Conservation (phyloP, 129 eudicot species). For the Scalesia atractyloides region DNA sequence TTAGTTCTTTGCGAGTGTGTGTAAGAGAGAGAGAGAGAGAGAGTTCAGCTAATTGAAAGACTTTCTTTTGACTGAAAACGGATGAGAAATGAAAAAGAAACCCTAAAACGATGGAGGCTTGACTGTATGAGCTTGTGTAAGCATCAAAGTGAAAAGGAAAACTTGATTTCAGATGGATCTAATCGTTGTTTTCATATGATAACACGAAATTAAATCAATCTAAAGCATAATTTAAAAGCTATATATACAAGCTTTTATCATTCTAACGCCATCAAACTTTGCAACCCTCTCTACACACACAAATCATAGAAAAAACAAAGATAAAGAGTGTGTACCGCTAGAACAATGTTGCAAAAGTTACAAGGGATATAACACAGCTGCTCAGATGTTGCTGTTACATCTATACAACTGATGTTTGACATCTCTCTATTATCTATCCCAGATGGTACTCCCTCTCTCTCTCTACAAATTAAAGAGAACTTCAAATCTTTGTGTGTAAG, state of each 20-base stretch:
- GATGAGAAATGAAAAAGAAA: slow-evolving; percentile 40
- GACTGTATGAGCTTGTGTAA: slow-evolving; percentile 35
- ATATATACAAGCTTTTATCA: slow-evolving; percentile 7
- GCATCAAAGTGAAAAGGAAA: slow-evolving; percentile 15
- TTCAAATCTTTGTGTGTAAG: slow-evolving; percentile 19
- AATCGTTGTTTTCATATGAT: slow-evolving; percentile 21
- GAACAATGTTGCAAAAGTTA: slow-evolving; percentile 97
- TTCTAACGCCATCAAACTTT: slow-evolving; percentile 8
- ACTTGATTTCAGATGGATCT: slow-evolving; percentile 13
- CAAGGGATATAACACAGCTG: slow-evolving; percentile 96
- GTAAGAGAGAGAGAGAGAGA: neutral
- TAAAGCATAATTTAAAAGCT: neutral
- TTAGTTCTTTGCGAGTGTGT: slow-evolving; percentile 19
- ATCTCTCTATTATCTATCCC: slow-evolving; percentile 28
- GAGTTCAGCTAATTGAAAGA: slow-evolving; percentile 36
- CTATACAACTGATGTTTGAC: slow-evolving; percentile 52
- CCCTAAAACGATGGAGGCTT: slow-evolving; percentile 63
- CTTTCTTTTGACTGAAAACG: slow-evolving; percentile 57
- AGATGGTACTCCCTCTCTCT: neutral
- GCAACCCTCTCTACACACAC: neutral
- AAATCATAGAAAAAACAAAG: slow-evolving; percentile 11
- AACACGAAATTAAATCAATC: slow-evolving; percentile 14
- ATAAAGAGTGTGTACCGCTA: slow-evolving; percentile 62
- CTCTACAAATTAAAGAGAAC: slow-evolving; percentile 11
- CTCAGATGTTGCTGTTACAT: slow-evolving; percentile 52